phyloP scores from a whole-genome alignment of 192 early-diverging fungal genomes.

The Irineochytrium annulatum region DNA sequence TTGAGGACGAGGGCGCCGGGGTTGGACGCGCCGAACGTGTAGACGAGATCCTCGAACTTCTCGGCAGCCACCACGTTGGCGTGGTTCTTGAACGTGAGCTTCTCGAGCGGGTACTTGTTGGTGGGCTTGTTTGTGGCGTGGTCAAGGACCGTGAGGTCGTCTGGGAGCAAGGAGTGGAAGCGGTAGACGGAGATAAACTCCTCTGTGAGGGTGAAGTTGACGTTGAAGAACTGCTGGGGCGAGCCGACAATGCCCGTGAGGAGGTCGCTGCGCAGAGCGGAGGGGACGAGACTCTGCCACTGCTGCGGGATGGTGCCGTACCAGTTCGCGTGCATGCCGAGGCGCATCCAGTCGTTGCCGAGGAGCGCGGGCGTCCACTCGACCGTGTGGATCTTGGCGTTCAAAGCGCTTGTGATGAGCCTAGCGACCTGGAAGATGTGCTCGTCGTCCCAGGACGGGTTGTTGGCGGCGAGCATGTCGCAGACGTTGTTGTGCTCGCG shows the following conservation, averaged over 20 bases:
- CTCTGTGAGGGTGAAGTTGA: conserved; percentile 28
- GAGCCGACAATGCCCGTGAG: not conserved
- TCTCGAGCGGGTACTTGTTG: conserved; percentile 3
- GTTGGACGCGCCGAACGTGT: conserved; percentile 24
- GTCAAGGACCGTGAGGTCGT: conserved; percentile 20
- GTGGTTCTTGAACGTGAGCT: conserved; percentile 17
- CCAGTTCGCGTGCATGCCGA: conserved; percentile 30
- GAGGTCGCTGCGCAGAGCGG: not conserved
- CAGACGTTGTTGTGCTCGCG: conserved; percentile 33
- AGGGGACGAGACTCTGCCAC: not conserved
- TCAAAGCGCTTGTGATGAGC: conserved; percentile 23
- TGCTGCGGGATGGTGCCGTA: conserved; percentile 8
- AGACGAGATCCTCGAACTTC: conserved; percentile 10
- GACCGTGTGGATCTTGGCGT: conserved; percentile 35
- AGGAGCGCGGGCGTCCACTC: conserved; percentile 36
- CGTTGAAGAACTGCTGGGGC: conserved; percentile 4
- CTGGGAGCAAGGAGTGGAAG: conserved; percentile 34
- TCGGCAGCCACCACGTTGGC: conserved; percentile 10
- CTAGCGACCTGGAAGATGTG: conserved; percentile 28
- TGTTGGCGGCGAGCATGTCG: conserved; percentile 20
- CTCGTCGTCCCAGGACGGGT: conserved; percentile 32
- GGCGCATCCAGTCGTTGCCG: conserved; percentile 18
- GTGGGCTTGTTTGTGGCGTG: conserved; percentile 10
- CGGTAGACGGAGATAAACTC: conserved; percentile 31
- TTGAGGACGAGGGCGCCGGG: conserved; percentile 33